These are phyloP conservation scores for Kodamaea fukazawae DNA, from an alignment of 805 yeast genomes.

Conservation along the genomic window DNA sequence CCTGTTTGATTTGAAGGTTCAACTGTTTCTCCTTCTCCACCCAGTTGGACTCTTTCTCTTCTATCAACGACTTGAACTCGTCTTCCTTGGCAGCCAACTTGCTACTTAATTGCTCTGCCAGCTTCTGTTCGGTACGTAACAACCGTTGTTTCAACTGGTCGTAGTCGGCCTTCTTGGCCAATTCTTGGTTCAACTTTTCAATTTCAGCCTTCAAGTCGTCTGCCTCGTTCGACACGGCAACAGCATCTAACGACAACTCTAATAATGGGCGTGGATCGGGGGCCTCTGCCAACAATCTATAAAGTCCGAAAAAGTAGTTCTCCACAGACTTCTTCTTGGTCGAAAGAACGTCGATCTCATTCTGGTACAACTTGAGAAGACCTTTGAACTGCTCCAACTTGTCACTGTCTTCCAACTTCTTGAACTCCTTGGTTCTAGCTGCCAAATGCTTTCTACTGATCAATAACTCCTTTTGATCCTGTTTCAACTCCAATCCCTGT, in stretches of 20 bases:
- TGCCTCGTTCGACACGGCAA: constrained; percentile 52
- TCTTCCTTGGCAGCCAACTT: constrained; percentile 69
- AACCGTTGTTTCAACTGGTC: constrained; percentile 67
- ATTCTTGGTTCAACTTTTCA: constrained; percentile 50
- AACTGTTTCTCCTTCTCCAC: constrained; percentile 51
- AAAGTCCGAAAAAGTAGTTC: constrained; percentile 66
- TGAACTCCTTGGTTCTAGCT: constrained; percentile 79
- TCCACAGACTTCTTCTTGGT: constrained; percentile 75
- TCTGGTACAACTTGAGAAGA: constrained; percentile 77
- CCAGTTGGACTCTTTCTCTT: constrained; percentile 77
- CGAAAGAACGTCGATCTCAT: constrained; percentile 81
- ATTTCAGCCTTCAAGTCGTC: constrained; percentile 51
- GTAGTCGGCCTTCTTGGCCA: constrained; percentile 71
- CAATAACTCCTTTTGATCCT: constrained; percentile 64
- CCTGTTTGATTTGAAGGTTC: constrained; percentile 48
- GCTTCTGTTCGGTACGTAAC: constrained; percentile 55
- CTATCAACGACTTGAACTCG: constrained; percentile 63
- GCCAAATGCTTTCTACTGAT: constrained; percentile 76
- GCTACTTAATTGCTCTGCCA: constrained; percentile 52
- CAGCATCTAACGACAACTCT: constrained; percentile 65
- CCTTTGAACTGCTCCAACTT: constrained; percentile 64
- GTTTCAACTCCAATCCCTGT: constrained; percentile 70
- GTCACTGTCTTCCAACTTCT: constrained; percentile 63
- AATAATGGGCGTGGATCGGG: constrained; percentile 89
- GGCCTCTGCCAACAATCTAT: constrained; percentile 77